These are phyloP conservation scores for Aureobasidium vineae DNA, from an alignment of 2,329 filamentous ascomycete genomes.

Conservation along the genomic window DNA sequence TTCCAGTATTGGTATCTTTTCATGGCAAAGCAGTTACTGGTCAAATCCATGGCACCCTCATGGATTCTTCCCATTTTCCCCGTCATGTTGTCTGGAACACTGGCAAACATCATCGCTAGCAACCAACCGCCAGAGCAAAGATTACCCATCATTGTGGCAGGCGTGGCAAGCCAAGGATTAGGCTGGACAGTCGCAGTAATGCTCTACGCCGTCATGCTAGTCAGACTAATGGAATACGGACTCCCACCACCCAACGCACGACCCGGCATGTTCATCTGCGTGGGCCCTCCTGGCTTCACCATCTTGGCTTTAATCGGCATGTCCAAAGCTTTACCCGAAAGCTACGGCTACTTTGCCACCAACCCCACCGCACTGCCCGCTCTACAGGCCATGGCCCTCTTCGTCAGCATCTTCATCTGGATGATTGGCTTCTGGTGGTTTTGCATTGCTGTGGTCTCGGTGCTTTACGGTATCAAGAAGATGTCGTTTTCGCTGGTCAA, in stretches of 20 bases:
- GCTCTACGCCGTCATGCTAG: constrained; percentile 46
- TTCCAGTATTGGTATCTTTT: constrained; percentile 46
- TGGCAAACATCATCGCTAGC: constrained; percentile 38
- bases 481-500: constrained; percentile 44
- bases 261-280: constrained; percentile 54
- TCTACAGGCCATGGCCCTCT: constrained; percentile 33
- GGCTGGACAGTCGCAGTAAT: constrained; percentile 48
- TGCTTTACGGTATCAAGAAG: constrained; percentile 28
- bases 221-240: constrained; percentile 43
- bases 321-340: constrained; percentile 30
- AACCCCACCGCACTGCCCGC: constrained; percentile 30
- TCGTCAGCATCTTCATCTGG: constrained; percentile 49
- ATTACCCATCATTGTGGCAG: constrained; percentile 47
- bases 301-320: constrained; percentile 34
- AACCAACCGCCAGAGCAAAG: constrained; percentile 39
- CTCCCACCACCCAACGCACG: constrained; percentile 45
- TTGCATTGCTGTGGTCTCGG: constrained; percentile 31
- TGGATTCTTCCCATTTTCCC: constrained; percentile 32
- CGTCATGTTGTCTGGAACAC: constrained; percentile 38
- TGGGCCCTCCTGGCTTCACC: constrained; percentile 44
- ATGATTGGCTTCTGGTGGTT: constrained; percentile 48
- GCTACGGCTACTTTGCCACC: constrained; percentile 31
- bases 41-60: constrained; percentile 26
- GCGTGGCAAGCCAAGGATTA: constrained; percentile 47
- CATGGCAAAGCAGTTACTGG: constrained; percentile 18